These are phyloP conservation scores for Rhodosporidiobolus sp. DNA, from an alignment of 768 basidiomycete species.

Conservation along the genomic window DNA sequence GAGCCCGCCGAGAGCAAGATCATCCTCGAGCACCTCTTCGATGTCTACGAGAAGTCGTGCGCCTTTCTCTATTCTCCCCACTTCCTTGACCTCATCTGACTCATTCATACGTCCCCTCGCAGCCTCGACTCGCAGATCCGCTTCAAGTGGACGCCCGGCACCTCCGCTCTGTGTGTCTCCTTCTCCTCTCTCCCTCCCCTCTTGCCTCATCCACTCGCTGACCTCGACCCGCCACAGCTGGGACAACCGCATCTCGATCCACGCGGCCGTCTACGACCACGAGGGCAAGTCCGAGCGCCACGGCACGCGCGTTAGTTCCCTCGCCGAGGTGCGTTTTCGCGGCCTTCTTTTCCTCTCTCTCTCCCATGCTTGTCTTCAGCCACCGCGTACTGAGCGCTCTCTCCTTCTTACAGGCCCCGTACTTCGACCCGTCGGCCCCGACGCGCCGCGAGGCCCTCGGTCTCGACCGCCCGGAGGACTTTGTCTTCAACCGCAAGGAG, in stretches of 20 bases:
- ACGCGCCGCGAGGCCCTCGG: slow-evolving; percentile 11
- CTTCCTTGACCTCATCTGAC: neutral
- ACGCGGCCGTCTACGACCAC: slow-evolving; percentile 8
- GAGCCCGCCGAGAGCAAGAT: slow-evolving; percentile 22
- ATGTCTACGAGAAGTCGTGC: too few relatives aligned
- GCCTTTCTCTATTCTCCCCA: neutral
- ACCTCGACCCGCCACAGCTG: neutral
- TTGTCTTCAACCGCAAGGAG: neutral
- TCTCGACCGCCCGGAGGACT: slow-evolving; percentile 12
- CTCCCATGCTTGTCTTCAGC: too few relatives aligned
- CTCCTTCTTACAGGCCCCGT: too few relatives aligned
- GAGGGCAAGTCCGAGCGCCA: slow-evolving; percentile 1
- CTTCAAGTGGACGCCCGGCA: neutral
- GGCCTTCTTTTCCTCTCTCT: too few relatives aligned
- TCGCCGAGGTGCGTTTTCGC: slow-evolving; percentile 14
- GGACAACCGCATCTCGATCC: slow-evolving; percentile 1
- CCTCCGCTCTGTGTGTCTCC: neutral
- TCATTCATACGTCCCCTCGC: too few relatives aligned
- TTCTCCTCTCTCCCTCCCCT: neutral
- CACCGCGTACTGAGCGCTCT: too few relatives aligned
- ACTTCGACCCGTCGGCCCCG: neutral
- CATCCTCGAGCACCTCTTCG: slow-evolving; percentile 49
- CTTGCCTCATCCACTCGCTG: too few relatives aligned
- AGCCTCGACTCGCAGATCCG: neutral
- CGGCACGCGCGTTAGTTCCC: slow-evolving; percentile 4